Base-by-base conservation (phyloP, 371 early-diverging fungal species). In the Rhizopus delemar region DNA sequence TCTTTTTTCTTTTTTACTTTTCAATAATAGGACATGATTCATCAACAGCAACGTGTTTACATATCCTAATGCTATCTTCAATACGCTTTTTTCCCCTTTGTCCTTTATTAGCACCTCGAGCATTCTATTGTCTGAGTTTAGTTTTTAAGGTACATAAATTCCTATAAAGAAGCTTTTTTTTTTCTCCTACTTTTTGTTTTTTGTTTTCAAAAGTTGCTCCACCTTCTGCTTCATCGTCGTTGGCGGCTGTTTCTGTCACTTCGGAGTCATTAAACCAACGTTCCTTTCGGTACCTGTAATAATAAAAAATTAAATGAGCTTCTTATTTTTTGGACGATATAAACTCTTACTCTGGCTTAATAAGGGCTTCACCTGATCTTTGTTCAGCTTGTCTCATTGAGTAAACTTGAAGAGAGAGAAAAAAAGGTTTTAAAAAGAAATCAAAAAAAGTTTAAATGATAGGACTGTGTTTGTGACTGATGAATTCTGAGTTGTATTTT, bases 1-100 rank as follows among this genome's bases (percentile, higher is more conserved):
- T 43, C n/a, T 2, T 43, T 4, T 43, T 15, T 43, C n/a, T 32
- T 34, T 34, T 62, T 41, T 77, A 83, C 84, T 65, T 66, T 43
- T 77, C 78, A 7, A 80, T 82, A 57, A 75, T 70, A 0, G 71
- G 48, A 55, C 91, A 90, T 31, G 71, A 75, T 9, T 73, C 67
- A 51, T 82, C 88, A 3, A 69, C 45, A 11, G 83, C 76, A 11
- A 79, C 59, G 13, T 60, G 52, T 56, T 71, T 70, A 69, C 90
- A 91, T 12, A 90, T 60, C 75, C 49, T 64, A 15, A 78, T 56
- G 22, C 53, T 48, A 48, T 78, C 80, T 41, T 59, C 65, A 54
- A 72, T 71, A 31, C 71, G 64, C 49, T 74, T 74, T 55, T 74
- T 75, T 50, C 71, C 74, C 41, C 79, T 62, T 46, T 70, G 67